phyloP scores from a whole-genome alignment of 306 rosid genomes.

The Trifolium pratense region DNA sequence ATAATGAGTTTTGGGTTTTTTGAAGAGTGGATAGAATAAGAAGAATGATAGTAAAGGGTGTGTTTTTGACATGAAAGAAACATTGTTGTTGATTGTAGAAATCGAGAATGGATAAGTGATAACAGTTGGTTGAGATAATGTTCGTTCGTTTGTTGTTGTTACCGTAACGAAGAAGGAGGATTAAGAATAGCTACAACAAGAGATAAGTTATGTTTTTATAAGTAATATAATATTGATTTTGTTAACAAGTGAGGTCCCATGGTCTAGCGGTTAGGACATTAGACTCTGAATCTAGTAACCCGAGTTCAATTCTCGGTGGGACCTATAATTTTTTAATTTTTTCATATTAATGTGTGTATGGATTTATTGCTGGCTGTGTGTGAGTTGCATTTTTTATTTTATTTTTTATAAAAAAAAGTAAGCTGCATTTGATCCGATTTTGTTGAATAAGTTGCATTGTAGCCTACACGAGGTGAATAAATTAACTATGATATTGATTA shows the following conservation, averaged over 20 bases:
- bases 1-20: slow-evolving; percentile 27
- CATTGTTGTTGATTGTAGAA: slow-evolving; percentile 37
- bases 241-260: slow-evolving; percentile 27
- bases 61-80: slow-evolving; percentile 48
- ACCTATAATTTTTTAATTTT: neutral
- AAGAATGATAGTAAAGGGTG: slow-evolving; percentile 38
- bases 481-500: no score
- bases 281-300: slow-evolving; percentile 52
- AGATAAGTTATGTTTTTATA: no score
- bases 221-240: no score
- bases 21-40: slow-evolving; percentile 27
- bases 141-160: neutral
- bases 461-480: no score
- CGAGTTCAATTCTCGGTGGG: slow-evolving; percentile 52
- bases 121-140: neutral
- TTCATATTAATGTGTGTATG: no score
- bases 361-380: no score
- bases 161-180: neutral
- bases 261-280: slow-evolving; percentile 53
- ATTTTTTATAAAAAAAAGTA: no score
- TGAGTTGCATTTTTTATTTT: no score
- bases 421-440: no score
- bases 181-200: no score
- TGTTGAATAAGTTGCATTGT: no score
- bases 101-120: slow-evolving; percentile 42